Percentiles rank a stretch among this genome's conserved stretches.
phyloP scores from a whole-genome alignment of 176 grass and related monocot genomes.

The bread wheat (Triticum aestivum) region IWGSC_CS_RefSeq_v2.1 NC_057795.1:3770609-3771108 shows the following conservation, averaged over 20 bases:
- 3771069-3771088: neutral
- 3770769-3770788: constrained; percentile 35
- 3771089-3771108: neutral
- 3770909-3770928: neutral
- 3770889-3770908: neutral
- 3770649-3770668: neutral
- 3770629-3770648: neutral
- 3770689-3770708: neutral
- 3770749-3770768: constrained; percentile 4
- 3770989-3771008: constrained; percentile 22
- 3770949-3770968: neutral
- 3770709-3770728: constrained; percentile 29
- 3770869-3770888: neutral
- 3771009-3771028: constrained; percentile 44
- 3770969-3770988: neutral
- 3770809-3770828: constrained; percentile 30
- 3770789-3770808: constrained; percentile 34
- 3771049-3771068: constrained; percentile 17
- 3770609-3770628: neutral
- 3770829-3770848: constrained; percentile 15
- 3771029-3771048: constrained; percentile 24
- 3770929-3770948: neutral
- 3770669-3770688: neutral
- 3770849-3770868: constrained; percentile 16
- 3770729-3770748: constrained; percentile 16